Base-by-base conservation (phyloP, 306 rosid species). In the Castanea crenata region DNA sequence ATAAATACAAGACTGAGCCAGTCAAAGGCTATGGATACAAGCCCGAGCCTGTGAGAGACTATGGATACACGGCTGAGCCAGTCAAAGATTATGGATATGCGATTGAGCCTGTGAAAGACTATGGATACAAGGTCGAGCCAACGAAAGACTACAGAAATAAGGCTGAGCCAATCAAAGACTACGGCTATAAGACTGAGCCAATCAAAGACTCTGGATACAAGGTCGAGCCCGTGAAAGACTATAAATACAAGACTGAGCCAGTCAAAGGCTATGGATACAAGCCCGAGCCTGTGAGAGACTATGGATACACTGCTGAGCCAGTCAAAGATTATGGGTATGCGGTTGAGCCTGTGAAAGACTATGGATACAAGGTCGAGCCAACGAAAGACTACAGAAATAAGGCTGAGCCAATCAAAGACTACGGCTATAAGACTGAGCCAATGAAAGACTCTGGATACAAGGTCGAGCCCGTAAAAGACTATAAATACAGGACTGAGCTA, bases 41-140 rank as follows among this genome's bases (percentile, higher is more conserved):
- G 14, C 14, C 55, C 14, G 55, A 51, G 16, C 55, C 55, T 4
- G 6, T 35, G 41, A 35, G 7, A 6, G 41, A 35, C 41, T 55
- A 16, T 18, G 20, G 58, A 55, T 16, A 2, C 58, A 55, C 16
- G 58, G 21, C 6, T 4, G 58, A 55, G 16, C 58, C 16, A 19
- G 41, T 35, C 4, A 49, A 49, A 49, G 16, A 10, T 4, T 49
- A 49, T 12, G 65, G 65, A 58, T 58, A 58, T 13, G 29, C 4
- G 44, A 11, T 29, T 9, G 16, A 31, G 25, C 52, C 46, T 2
- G 4, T 8, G 56, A 44, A 56, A 32, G 76, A 12, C 2, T 67
- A 79, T 35, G 84, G 64, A 34, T 80, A 34, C 51, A 73, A 70
- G 46, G 63, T 11, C 2, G 83, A 70, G 56, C 77, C 81, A 20